phyloP scores from a whole-genome alignment of 495 filamentous ascomycete genomes.

The Penicillium paradoxum region DNA sequence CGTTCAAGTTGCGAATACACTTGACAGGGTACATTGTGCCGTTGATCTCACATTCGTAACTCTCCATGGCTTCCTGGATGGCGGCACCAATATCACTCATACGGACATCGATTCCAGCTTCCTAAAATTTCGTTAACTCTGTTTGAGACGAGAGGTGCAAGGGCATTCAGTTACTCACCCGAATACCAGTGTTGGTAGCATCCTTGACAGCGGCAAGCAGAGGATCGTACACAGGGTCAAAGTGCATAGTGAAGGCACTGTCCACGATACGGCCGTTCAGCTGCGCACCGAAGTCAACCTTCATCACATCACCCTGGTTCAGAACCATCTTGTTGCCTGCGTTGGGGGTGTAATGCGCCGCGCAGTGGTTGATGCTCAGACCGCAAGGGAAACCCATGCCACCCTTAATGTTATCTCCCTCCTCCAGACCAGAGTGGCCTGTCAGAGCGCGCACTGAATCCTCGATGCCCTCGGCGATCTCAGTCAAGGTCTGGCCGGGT shows the following conservation, averaged over 20 bases:
- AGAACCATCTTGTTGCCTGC: constrained; percentile 83
- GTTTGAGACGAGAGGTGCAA: background rate
- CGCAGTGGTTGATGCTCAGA: constrained; percentile 79
- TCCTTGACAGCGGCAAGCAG: constrained; percentile 77
- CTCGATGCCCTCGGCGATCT: constrained; percentile 84
- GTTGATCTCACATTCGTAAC: constrained; percentile 59
- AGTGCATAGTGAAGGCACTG: constrained; percentile 86
- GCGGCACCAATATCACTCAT: constrained; percentile 57
- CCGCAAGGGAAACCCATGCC: constrained; percentile 90
- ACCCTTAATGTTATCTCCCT: constrained; percentile 71
- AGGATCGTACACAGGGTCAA: constrained; percentile 80
- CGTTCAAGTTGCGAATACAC: constrained; percentile 80
- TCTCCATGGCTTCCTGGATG: constrained; percentile 65
- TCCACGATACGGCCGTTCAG: constrained; percentile 89
- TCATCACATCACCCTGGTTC: constrained; percentile 82
- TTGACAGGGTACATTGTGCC: constrained; percentile 78
- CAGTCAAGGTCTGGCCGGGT: constrained; percentile 73
- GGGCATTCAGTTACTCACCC: constrained; percentile 34
- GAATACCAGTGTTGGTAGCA: constrained; percentile 82
- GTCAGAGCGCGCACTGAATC: constrained; percentile 74
- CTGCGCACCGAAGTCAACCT: constrained; percentile 89
- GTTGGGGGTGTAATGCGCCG: constrained; percentile 88
- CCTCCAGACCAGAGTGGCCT: constrained; percentile 70
- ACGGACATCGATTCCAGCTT: constrained; percentile 59
- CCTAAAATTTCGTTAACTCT: constrained; percentile 32